phyloP scores from a whole-genome alignment of 192 early-diverging fungal species.

The Coemansia sp. region DNA sequence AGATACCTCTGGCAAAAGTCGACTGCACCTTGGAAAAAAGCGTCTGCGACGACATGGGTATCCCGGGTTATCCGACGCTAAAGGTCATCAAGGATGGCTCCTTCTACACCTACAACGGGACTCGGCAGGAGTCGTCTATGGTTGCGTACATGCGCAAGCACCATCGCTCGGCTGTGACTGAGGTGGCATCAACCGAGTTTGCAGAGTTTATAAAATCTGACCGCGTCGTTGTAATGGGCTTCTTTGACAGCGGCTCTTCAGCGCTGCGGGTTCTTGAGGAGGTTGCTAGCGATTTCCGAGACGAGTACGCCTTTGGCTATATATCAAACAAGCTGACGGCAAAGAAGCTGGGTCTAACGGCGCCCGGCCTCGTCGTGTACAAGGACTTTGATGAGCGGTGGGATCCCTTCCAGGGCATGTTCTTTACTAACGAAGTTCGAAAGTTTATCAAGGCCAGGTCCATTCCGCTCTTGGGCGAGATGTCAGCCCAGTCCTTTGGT shows the following conservation, averaged over 20 bases:
- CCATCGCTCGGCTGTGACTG: slow-evolving; percentile 70
- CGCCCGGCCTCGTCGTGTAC: slow-evolving; percentile 75
- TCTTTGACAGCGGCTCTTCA: slow-evolving; percentile 59
- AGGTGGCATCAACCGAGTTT: slow-evolving; percentile 62
- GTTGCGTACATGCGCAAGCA: slow-evolving; percentile 91
- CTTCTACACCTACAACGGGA: slow-evolving; percentile 74
- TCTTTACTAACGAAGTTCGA: slow-evolving; percentile 53
- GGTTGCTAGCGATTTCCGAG: slow-evolving; percentile 73
- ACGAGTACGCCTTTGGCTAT: slow-evolving; percentile 84
- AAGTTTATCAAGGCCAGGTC: slow-evolving; percentile 73
- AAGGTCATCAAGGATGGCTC: slow-evolving; percentile 77
- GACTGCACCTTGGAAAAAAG: slow-evolving; percentile 88
- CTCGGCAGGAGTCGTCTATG: slow-evolving; percentile 82
- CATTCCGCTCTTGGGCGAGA: slow-evolving; percentile 85
- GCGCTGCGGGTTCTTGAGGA: slow-evolving; percentile 59
- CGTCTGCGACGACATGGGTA: slow-evolving; percentile 73
- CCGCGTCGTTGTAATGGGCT: slow-evolving; percentile 83
- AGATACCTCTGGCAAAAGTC: slow-evolving; percentile 85
- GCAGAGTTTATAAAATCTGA: slow-evolving; percentile 69
- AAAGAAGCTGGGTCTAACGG: slow-evolving; percentile 55
- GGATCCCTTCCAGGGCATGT: slow-evolving; percentile 60
- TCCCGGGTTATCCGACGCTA: slow-evolving; percentile 88
- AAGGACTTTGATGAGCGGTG: slow-evolving; percentile 81
- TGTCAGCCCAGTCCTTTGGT: slow-evolving; percentile 83
- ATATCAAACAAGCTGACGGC: slow-evolving; percentile 59